Evolutionary conservation across 139 green algal genomes (phyloP), one percentile per base, ranked within the genome.

Genomic region (Nannochloris sp.): DNA sequence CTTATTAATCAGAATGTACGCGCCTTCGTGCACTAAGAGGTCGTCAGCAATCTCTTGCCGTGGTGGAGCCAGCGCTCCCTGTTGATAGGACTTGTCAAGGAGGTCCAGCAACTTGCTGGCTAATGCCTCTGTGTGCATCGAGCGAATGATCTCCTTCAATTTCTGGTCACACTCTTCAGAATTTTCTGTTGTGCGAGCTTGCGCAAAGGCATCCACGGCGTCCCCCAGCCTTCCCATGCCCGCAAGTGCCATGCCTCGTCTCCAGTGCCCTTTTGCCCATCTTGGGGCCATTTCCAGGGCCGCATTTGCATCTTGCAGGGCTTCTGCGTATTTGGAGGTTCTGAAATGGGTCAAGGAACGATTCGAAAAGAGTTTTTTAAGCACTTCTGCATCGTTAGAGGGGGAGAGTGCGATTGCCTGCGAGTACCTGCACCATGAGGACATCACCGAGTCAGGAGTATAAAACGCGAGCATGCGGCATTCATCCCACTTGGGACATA

Each of bases 221-320:
- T 72, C 76, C 4, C 60, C 44, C 2, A 40, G 9, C 0, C 67
- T 71, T 23, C 55, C 48, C 31, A 83, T 66, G 2, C 60, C 76
- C 6, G 55, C 21, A n/a, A 83, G 69, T 11, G 76, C 76, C 1
- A 19, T 49, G 18, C 57, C 76, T 5, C 31, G 34, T 16, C 76
- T 46, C 66, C 64, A 83, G 59, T 82, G 62, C 11, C 40, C 70
- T 43, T 83, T 83, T 49, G 40, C 43, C 76, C 76, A 83, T 9
- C 5, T 25, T 2, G 75, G 69, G 4, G 23, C 49, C 7, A 62
- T 43, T 18, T 21, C 23, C 1, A 57, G 37, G 0, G 69, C 69
- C 3, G 23, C n/a, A 25, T 79, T 60, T 5, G 75, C 75, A 23
- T 83, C 74, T 8, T 16, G 29, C 51, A 83, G 54, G 1, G 76